Conservation (phyloP, 2,329 filamentous ascomycete species). For the Colletotrichum orchidophilum region DNA sequence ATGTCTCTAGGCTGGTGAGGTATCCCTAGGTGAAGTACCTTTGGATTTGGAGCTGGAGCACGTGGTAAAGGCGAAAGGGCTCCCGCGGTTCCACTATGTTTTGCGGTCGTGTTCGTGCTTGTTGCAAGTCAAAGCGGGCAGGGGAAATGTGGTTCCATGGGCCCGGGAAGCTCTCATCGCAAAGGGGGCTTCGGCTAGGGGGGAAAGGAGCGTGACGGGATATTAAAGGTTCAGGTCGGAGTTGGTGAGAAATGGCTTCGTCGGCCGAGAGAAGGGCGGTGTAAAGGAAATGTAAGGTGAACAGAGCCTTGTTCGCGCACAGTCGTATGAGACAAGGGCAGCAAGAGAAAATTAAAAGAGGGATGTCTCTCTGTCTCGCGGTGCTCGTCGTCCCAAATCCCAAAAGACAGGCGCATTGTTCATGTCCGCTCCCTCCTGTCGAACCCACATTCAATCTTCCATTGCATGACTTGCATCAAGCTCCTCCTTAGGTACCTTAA, state of each 20-base stretch:
- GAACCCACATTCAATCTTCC: slow-evolving; percentile 28
- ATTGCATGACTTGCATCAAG: slow-evolving; percentile 28
- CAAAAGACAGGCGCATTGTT: slow-evolving; percentile 29
- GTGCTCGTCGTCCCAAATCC: slow-evolving; percentile 6
- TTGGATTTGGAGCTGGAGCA: slow-evolving; percentile 12
- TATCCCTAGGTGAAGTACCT: not conserved
- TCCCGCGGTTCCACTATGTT: slow-evolving; percentile 24
- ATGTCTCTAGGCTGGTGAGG: not conserved
- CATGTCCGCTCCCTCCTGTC: not conserved
- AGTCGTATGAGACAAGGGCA: slow-evolving; percentile 16
- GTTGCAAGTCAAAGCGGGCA: slow-evolving; percentile 30
- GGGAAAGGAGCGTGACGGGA: not conserved
- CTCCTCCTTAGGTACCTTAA: slow-evolving; percentile 6
- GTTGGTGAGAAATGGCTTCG: not conserved
- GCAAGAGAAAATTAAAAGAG: not conserved
- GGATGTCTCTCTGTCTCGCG: not conserved
- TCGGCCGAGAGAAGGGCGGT: slow-evolving; percentile 16
- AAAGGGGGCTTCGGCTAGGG: not conserved
- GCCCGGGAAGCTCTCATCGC: slow-evolving; percentile 22
- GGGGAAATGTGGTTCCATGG: slow-evolving; percentile 27
- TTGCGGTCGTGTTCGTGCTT: slow-evolving; percentile 16
- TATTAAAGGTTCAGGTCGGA: slow-evolving; percentile 16
- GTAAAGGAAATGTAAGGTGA: slow-evolving; percentile 10
- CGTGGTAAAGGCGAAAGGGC: slow-evolving; percentile 17
- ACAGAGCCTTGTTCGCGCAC: slow-evolving; percentile 15